These are phyloP conservation scores for Limnanthes douglasii DNA, from an alignment of 345 rosid genomes.

Conservation along the genomic window DNA sequence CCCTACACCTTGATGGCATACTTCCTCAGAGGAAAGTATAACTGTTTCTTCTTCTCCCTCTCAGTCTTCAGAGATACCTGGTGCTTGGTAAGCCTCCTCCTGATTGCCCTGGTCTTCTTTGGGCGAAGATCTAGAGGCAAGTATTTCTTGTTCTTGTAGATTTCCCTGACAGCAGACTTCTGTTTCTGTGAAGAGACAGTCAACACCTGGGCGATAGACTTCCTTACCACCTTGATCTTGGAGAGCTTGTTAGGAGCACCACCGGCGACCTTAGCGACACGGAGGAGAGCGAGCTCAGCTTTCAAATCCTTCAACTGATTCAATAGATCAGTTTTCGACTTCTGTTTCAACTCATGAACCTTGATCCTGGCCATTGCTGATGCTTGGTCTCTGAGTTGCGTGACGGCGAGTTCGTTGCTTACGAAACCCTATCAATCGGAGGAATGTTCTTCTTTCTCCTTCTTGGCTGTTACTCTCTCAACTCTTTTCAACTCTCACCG, in stretches of 20 bases:
- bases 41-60: slow-evolving; percentile 53
- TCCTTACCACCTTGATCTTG: slow-evolving; percentile 64
- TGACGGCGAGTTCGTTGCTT: too few relatives aligned
- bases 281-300: slow-evolving; percentile 47
- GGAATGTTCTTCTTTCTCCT: too few relatives aligned
- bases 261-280: slow-evolving; percentile 54
- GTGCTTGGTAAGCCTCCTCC: slow-evolving; percentile 83
- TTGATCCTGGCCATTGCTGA: slow-evolving; percentile 43
- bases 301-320: slow-evolving; percentile 33
- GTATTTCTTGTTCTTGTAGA: slow-evolving; percentile 58
- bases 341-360: slow-evolving; percentile 44
- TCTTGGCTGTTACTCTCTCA: too few relatives aligned
- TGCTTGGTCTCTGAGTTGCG: too few relatives aligned
- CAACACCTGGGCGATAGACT: slow-evolving; percentile 83
- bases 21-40: slow-evolving; percentile 60
- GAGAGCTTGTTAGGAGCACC: slow-evolving; percentile 63
- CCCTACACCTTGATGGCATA: slow-evolving; percentile 22
- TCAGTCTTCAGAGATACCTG: slow-evolving; percentile 53
- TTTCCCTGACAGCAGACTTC: slow-evolving; percentile 77
- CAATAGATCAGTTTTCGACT: slow-evolving; percentile 29
- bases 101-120: slow-evolving; percentile 92
- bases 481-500: too few relatives aligned
- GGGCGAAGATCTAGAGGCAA: slow-evolving; percentile 91
- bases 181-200: slow-evolving; percentile 87
- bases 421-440: too few relatives aligned